Evolutionary conservation across 192 early-diverging fungal species (phyloP).

Genomic region (Gryganskiella cystojenkinii): DNA sequence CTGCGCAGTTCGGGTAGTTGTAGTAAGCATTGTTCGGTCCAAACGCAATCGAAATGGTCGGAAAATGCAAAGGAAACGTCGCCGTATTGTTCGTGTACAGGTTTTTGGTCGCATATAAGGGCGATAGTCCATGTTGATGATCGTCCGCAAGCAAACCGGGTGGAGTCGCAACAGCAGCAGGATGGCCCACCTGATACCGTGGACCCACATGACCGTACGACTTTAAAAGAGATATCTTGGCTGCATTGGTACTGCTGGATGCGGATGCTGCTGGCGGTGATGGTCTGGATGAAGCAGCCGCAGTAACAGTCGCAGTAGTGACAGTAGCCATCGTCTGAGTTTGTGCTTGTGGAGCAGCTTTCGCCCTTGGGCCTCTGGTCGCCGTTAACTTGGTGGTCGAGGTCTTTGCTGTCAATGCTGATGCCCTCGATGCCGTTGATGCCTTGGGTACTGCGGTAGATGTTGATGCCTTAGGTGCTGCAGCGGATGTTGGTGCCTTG

Average conservation of each 20-base stretch:
- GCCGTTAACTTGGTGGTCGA: conserved; percentile 2
- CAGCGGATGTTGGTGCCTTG: not conserved
- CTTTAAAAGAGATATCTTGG: conserved; percentile 24
- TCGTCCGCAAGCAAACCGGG: conserved; percentile 13
- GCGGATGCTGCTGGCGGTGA: not conserved
- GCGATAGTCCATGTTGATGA: conserved; percentile 10
- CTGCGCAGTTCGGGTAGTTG: conserved; percentile 51
- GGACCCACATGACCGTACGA: not conserved
- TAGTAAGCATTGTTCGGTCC: conserved; percentile 45
- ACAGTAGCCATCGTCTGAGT: too few relatives aligned
- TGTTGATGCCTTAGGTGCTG: not conserved
- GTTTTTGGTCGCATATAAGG: not conserved
- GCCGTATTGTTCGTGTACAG: conserved; percentile 32
- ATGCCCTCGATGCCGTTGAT: conserved; percentile 4
- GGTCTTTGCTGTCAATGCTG: conserved; percentile 10
- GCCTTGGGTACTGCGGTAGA: not conserved
- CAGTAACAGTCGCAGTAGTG: not conserved
- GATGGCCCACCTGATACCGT: conserved; percentile 11
- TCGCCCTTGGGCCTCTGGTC: not conserved
- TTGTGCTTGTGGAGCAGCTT: too few relatives aligned
- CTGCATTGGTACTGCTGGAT: conserved; percentile 3
- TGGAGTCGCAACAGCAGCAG: not conserved
- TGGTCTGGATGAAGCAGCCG: not conserved
- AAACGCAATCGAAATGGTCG: conserved; percentile 52
- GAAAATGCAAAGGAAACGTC: conserved; percentile 47